Evolutionary conservation across 2,329 filamentous ascomycete genomes (phyloP).

Genomic region (Diaporthe sp.): DNA sequence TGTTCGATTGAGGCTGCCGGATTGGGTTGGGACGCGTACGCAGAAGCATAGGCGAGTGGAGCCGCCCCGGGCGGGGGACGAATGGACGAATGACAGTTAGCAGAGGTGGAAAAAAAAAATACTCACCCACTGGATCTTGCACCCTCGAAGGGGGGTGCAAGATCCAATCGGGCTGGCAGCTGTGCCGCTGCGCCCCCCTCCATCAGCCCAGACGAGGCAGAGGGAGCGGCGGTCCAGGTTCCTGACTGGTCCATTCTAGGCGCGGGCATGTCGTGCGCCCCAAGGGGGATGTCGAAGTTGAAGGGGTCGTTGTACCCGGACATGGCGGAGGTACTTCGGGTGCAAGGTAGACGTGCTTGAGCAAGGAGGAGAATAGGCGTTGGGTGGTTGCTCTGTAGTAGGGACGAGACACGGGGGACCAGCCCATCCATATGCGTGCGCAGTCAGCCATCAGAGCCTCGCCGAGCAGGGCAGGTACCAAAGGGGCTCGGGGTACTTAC

Average conservation of each 20-base stretch:
- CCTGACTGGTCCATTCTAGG: neutral
- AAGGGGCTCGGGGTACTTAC: neutral
- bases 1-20: too few relatives aligned
- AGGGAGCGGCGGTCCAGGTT: neutral
- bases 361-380: neutral
- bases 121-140: neutral
- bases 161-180: neutral
- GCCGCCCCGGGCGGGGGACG: too few relatives aligned
- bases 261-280: neutral
- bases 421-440: neutral
- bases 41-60: too few relatives aligned
- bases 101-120: neutral
- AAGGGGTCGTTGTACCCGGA: neutral
- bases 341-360: neutral
- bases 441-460: neutral
- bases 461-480: neutral
- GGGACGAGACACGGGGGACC: neutral
- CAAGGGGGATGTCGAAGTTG: neutral
- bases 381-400: too few relatives aligned
- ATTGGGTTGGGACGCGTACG: too few relatives aligned
- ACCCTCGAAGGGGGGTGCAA: neutral
- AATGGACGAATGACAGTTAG: neutral
- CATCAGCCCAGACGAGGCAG: fast-evolving
- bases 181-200: neutral
- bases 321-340: conserved; percentile 12